Evolutionary conservation across 176 grass and related monocot species (phyloP), one percentile per base, ranked within the genome.

Genomic region (Zizania latifolia): DNA sequence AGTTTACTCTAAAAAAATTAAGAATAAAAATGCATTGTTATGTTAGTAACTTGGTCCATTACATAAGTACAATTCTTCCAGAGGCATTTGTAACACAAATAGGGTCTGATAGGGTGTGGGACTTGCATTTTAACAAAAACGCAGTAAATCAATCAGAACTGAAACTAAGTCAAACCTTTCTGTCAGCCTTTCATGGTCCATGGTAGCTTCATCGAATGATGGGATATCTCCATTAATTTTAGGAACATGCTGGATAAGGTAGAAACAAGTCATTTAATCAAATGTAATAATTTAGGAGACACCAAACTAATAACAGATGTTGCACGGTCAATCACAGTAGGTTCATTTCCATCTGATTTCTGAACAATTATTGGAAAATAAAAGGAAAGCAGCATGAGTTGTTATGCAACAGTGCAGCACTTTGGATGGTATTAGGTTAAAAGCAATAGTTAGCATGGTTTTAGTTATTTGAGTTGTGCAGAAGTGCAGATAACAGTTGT

Each of bases 181-280:
- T 82, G 83, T 84, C 71, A 99, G 82, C 86, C 92, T 94, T 83
- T 94, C 82, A 86, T 94, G 92, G 81, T 99, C 95, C 81, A 93
- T 87, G 62, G 84, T 94, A 72, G 95, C 95, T 86, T 99, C 91
- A 40, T 94, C 92, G 3, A 89, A 12, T 58, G 95, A 92, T 82
- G 95, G 95, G 84, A 99, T 99, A 68, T 83, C 89, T 38, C 95
- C 95, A 88, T 99, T 99, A 72, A 99, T 94, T 93, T 71, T 92
- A 82, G 95, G 95, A 51, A 99, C 95, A 92, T 99, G 95, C 95
- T 99, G 85, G 78, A 90, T 4, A 84, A 78, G 41, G 45, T 8
- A 60, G 54, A 71, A 70, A 85, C 27, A 75, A 21, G 27, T 70
- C 28, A 48, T 70, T 85, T 48, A 75, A 92, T 24, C 53, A 74